A percentile compares a stretch with the other conserved stretches of the same genome.
Evolutionary conservation across 1,139 yeast species (phyloP).

Genomic region (Protomyces gravidus): DNA sequence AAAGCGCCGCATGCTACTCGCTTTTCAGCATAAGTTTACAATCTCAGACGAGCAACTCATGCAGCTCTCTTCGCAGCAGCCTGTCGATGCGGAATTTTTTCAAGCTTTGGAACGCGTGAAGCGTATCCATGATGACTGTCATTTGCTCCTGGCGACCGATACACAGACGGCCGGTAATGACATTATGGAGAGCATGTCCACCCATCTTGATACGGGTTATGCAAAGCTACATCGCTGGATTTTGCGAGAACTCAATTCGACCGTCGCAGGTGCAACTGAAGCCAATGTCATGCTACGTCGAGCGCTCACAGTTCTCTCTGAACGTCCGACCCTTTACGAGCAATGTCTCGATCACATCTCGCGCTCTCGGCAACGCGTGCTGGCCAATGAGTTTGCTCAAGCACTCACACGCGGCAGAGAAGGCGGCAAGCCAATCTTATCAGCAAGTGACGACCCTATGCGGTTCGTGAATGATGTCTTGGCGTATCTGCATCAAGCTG

Average conservation of each 20-base stretch:
- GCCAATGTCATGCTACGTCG: conserved; percentile 34
- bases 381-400: conserved; percentile 47
- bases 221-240: conserved; percentile 48
- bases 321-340: conserved; percentile 42
- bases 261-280: conserved; percentile 30
- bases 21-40: conserved; percentile 49
- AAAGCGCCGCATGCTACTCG: conserved; percentile 5
- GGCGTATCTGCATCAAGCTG: conserved; percentile 84
- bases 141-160: conserved; percentile 61
- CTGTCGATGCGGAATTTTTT: conserved; percentile 58
- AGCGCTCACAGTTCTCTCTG: conserved; percentile 41
- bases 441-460: conserved; percentile 74
- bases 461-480: conserved; percentile 81
- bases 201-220: conserved; percentile 51
- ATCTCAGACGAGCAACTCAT: conserved; percentile 62
- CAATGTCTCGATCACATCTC: conserved; percentile 39
- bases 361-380: conserved; percentile 39
- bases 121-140: conserved; percentile 61
- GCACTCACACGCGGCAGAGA: conserved; percentile 48
- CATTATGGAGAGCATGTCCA: conserved; percentile 59
- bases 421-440: conserved; percentile 51
- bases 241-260: conserved; percentile 40
- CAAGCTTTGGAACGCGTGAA: conserved; percentile 58
- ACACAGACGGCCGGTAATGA: conserved; percentile 68
- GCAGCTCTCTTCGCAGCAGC: conserved; percentile 39